Evolutionary conservation across 495 filamentous ascomycete genomes (phyloP).

Genomic region (Penicillium cosmopolitanum): DNA sequence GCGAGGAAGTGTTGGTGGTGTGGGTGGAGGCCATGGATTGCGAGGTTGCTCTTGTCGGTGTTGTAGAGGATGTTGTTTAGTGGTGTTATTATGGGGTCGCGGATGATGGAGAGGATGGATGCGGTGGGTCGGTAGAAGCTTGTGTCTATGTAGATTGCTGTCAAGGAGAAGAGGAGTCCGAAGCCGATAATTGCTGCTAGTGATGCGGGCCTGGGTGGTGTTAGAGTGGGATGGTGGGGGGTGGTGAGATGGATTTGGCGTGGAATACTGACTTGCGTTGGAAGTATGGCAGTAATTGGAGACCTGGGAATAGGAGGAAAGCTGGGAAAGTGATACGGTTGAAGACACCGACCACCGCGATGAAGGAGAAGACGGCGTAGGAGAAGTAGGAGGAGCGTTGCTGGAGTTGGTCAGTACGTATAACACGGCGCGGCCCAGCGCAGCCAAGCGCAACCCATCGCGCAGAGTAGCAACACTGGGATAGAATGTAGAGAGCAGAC

Average conservation of each 20-base stretch:
- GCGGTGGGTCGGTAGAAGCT: slow-evolving; percentile 71
- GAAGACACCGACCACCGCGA: slow-evolving; percentile 84
- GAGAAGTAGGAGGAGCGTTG: slow-evolving; percentile 75
- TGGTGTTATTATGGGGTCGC: slow-evolving; percentile 78
- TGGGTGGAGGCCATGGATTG: slow-evolving; percentile 88
- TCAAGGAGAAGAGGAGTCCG: slow-evolving; percentile 61
- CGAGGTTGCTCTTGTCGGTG: slow-evolving; percentile 71
- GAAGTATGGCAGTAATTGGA: slow-evolving; percentile 85
- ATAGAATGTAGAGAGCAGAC: slow-evolving; percentile 9
- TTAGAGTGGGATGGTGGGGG: slow-evolving; percentile 22
- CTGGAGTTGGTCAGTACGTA: slow-evolving; percentile 40
- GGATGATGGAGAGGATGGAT: slow-evolving; percentile 53
- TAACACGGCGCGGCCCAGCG: neutral
- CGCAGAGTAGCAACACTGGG: slow-evolving; percentile 17
- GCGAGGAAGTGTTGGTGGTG: slow-evolving; percentile 85
- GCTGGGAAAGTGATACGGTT: slow-evolving; percentile 97
- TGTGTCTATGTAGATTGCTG: slow-evolving; percentile 83
- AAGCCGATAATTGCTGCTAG: slow-evolving; percentile 63
- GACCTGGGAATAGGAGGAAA: slow-evolving; percentile 78
- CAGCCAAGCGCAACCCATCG: neutral
- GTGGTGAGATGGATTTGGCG: neutral
- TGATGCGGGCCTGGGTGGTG: slow-evolving; percentile 62
- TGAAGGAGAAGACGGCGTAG: slow-evolving; percentile 73
- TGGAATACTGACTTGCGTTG: slow-evolving; percentile 66
- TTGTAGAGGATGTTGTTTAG: slow-evolving; percentile 94